Conservation (phyloP, 345 rosid species). For the Rhodamnia argentea region DNA sequence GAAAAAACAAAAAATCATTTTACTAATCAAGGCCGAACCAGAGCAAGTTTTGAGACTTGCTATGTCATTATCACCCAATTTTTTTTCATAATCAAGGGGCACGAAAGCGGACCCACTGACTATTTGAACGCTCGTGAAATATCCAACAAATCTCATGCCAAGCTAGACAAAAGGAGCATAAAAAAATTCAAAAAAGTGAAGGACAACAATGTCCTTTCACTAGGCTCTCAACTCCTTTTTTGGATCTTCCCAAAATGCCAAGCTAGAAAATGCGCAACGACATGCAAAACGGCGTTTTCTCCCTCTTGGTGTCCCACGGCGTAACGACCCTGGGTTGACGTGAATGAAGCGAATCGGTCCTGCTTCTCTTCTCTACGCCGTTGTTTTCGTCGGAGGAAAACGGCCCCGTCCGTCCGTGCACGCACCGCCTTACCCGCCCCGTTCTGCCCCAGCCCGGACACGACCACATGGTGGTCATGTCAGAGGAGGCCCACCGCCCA, state of each 20-base stretch:
- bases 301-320: neutral
- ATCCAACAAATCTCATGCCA: neutral
- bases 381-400: neutral
- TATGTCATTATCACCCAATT: neutral
- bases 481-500: conserved; percentile 25
- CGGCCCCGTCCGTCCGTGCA: neutral
- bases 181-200: too few species aligned
- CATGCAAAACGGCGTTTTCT: neutral
- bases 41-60: neutral
- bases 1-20: neutral
- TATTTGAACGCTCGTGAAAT: neutral
- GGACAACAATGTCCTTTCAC: too few species aligned
- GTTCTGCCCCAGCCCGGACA: conserved; percentile 11
- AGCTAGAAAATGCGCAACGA: neutral
- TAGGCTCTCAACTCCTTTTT: too few species aligned
- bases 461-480: conserved; percentile 50
- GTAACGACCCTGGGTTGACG: neutral
- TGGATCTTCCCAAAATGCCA: neutral
- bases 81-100: neutral
- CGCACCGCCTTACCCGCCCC: neutral
- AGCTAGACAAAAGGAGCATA: neutral
- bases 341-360: neutral
- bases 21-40: too few species aligned
- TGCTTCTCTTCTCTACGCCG: neutral
- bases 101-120: accelerated